Percentiles rank a stretch among this genome's conserved stretches.
phyloP scores from a whole-genome alignment of 345 rosid genomes.

The Eucalyptus pauciflora region DNA sequence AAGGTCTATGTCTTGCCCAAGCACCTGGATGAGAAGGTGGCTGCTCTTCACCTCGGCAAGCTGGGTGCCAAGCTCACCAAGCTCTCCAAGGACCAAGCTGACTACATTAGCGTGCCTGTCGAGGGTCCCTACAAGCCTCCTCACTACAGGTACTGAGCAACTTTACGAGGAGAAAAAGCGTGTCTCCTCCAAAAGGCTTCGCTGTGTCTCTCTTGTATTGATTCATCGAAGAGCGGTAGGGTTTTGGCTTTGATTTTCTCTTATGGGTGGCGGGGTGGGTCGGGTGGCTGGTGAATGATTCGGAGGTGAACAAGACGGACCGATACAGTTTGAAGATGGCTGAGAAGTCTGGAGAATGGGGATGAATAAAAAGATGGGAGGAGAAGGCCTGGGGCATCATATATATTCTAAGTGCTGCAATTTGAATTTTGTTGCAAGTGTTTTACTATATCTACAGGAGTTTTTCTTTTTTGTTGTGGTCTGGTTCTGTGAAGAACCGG shows the following conservation, averaged over 20 bases:
- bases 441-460: neutral
- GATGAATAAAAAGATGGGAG: neutral
- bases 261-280: neutral
- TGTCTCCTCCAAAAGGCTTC: neutral
- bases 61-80: slow-evolving; percentile 84
- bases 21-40: slow-evolving; percentile 96
- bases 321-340: neutral
- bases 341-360: neutral
- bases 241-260: neutral
- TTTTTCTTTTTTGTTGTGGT: neutral
- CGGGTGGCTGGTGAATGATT: neutral
- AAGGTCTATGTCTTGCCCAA: slow-evolving; percentile 89
- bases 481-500: neutral
- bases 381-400: neutral
- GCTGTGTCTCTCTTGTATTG: neutral
- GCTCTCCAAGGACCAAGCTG: slow-evolving; percentile 78
- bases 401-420: neutral
- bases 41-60: slow-evolving; percentile 83
- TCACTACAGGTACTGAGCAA: slow-evolving; percentile 77
- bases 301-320: neutral
- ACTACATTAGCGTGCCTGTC: slow-evolving; percentile 68
- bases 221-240: neutral
- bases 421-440: neutral
- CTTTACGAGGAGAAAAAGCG: neutral
- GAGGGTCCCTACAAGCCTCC: slow-evolving; percentile 98